Conservation (phyloP, 176 grass and related monocot genomes). For the Ensete glaucum region DNA sequence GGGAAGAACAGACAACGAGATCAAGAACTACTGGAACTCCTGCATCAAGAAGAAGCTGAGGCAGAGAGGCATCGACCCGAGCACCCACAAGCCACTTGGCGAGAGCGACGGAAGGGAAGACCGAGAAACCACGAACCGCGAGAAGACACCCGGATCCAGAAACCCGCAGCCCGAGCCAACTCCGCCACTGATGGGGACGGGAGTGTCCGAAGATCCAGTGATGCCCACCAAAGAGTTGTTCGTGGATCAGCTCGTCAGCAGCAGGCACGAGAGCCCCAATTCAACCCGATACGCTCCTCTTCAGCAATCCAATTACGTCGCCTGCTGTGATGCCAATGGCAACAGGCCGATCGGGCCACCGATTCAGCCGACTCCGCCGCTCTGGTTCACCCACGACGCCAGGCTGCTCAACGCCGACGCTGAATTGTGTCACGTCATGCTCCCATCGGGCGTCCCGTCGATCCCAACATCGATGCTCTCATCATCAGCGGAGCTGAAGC, state of each 20-base stretch:
- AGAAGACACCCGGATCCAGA: not conserved
- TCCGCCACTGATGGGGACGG: not conserved
- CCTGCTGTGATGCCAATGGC: not conserved
- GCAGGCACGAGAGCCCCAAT: not conserved
- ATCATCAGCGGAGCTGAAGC: not conserved
- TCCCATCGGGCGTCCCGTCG: not conserved
- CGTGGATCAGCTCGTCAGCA: not conserved
- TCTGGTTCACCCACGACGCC: not conserved
- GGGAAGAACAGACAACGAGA: slow-evolving; percentile 6
- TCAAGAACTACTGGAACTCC: slow-evolving; percentile 13
- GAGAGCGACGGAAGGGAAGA: not conserved
- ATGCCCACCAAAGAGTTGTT: not conserved
- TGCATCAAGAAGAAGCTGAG: slow-evolving; percentile 11
- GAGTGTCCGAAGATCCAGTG: not conserved
- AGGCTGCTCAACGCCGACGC: too few relatives aligned
- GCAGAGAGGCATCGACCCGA: slow-evolving; percentile 4
- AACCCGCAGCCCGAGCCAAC: not conserved
- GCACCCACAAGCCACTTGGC: slow-evolving; percentile 1
- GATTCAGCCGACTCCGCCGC: not conserved
- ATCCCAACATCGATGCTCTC: not conserved
- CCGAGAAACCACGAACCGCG: not conserved
- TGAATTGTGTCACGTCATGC: not conserved
- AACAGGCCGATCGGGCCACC: not conserved
- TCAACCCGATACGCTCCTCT: not conserved
- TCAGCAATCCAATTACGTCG: not conserved